Evolutionary conservation across 768 basidiomycete species (phyloP).

Genomic region (Cystobasidiopsis lactophilus): DNA sequence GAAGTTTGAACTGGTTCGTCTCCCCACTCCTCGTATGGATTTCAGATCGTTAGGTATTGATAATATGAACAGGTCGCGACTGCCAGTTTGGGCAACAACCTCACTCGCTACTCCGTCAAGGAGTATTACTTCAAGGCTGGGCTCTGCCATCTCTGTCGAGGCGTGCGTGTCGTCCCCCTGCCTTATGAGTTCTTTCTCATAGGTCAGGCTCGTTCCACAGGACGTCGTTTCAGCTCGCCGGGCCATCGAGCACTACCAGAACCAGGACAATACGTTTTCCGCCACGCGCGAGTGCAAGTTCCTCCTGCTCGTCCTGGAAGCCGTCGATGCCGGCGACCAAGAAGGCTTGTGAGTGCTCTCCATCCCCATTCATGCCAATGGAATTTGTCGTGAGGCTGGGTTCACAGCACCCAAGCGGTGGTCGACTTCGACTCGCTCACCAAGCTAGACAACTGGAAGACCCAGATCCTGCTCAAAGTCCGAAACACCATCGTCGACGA

Average conservation of each 20-base stretch:
- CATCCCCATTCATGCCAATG: background rate
- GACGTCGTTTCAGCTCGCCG: constrained; percentile 64
- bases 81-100: constrained; percentile 20
- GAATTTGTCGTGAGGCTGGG: background rate
- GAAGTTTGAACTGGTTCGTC: constrained; percentile 33
- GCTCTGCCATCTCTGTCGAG: constrained; percentile 70
- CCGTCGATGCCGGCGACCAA: constrained; percentile 32
- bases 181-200: background rate
- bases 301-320: constrained; percentile 49
- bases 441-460: constrained; percentile 94
- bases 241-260: constrained; percentile 50
- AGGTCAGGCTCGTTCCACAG: constrained; percentile 29
- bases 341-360: constrained; percentile 7
- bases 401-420: constrained; percentile 43
- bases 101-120: constrained; percentile 98
- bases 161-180: constrained; percentile 32
- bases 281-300: constrained; percentile 87
- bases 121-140: constrained; percentile 82
- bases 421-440: constrained; percentile 77
- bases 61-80: constrained; percentile 4
- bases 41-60: background rate
- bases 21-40: no score
- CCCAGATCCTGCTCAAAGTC: constrained; percentile 64
- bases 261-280: constrained; percentile 63
- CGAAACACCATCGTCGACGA: constrained; percentile 54